A percentile compares a stretch with the other conserved stretches of the same genome.
phyloP scores from a whole-genome alignment of 495 filamentous ascomycete genomes.

The Elasticomyces elasticus region DNA sequence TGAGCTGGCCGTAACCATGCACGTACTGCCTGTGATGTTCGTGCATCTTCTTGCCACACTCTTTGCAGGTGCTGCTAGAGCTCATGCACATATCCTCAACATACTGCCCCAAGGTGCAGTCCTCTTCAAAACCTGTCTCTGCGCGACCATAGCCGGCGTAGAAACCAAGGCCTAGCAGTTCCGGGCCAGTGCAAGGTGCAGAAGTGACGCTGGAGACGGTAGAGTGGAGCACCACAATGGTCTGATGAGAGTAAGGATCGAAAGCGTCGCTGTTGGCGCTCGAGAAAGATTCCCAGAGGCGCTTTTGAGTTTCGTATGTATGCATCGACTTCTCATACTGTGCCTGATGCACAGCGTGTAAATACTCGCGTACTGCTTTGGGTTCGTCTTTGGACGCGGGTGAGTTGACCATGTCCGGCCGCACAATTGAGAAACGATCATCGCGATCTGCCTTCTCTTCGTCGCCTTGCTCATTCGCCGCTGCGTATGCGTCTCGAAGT shows the following conservation, averaged over 20 bases:
- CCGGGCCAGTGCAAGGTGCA: slow-evolving; percentile 84
- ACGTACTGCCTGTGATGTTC: slow-evolving; percentile 97
- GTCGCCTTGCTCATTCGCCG: slow-evolving; percentile 19
- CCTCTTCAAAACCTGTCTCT: slow-evolving; percentile 60
- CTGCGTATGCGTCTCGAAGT: slow-evolving; percentile 64
- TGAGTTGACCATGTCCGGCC: slow-evolving; percentile 86
- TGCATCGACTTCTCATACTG: slow-evolving; percentile 94
- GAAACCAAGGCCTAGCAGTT: slow-evolving; percentile 73
- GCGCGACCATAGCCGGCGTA: slow-evolving; percentile 76
- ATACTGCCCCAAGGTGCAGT: slow-evolving; percentile 90
- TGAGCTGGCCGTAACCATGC: slow-evolving; percentile 88
- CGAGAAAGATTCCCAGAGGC: slow-evolving; percentile 90
- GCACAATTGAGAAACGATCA: slow-evolving; percentile 70
- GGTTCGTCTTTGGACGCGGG: slow-evolving; percentile 57
- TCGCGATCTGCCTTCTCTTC: slow-evolving; percentile 27
- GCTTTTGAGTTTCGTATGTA: slow-evolving; percentile 86
- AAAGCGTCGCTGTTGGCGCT: slow-evolving; percentile 76
- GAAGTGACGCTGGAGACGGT: slow-evolving; percentile 84
- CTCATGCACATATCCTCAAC: slow-evolving; percentile 80
- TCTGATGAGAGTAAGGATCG: slow-evolving; percentile 88
- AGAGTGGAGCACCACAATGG: slow-evolving; percentile 88
- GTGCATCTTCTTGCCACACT: slow-evolving; percentile 78
- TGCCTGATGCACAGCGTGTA: slow-evolving; percentile 87
- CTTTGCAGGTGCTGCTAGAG: slow-evolving; percentile 62
- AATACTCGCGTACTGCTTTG: slow-evolving; percentile 64